Evolutionary conservation across 805 yeast species (phyloP).

Genomic region (Lachancea lanzarotensis): DNA sequence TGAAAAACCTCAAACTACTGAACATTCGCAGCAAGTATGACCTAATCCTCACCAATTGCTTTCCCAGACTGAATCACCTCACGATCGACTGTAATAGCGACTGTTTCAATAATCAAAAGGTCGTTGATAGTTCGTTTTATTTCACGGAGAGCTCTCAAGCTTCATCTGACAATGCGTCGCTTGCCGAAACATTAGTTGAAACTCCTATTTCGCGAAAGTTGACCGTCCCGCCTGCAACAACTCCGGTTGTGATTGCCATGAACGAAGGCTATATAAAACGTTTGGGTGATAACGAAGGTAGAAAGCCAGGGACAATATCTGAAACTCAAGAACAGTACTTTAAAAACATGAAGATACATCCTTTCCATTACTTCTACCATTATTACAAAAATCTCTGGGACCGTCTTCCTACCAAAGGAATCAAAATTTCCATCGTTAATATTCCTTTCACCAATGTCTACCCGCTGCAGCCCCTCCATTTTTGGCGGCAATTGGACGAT

Average conservation of each 20-base stretch:
- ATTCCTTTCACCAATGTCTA: slow-evolving; percentile 32
- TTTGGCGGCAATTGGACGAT: slow-evolving; percentile 19
- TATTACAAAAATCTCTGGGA: slow-evolving; percentile 27
- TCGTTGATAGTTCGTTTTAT: slow-evolving; percentile 24
- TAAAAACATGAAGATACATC: slow-evolving; percentile 19
- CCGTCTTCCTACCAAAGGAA: slow-evolving; percentile 24
- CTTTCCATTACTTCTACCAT: slow-evolving; percentile 29
- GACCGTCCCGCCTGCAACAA: slow-evolving; percentile 31
- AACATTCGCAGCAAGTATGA: slow-evolving; percentile 40
- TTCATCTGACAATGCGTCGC: slow-evolving; percentile 16
- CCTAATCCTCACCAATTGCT: slow-evolving; percentile 44
- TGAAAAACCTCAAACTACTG: slow-evolving; percentile 34
- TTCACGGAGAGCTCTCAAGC: slow-evolving; percentile 11
- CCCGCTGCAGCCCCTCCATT: slow-evolving; percentile 24
- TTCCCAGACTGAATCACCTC: slow-evolving; percentile 35
- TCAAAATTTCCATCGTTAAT: slow-evolving; percentile 28
- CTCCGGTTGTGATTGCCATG: slow-evolving; percentile 24
- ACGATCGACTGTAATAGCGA: slow-evolving; percentile 45
- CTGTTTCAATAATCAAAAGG: slow-evolving; percentile 31
- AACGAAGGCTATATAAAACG: slow-evolving; percentile 21
- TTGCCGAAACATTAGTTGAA: slow-evolving; percentile 26
- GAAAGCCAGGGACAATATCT: slow-evolving; percentile 22
- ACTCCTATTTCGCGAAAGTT: slow-evolving; percentile 14
- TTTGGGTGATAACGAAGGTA: slow-evolving; percentile 8
- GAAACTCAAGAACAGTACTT: slow-evolving; percentile 23